Percentiles rank a stretch among this genome's conserved stretches.
Evolutionary conservation across 1,139 yeast genomes (phyloP).

Genomic region (Sugiyamaella sp.): DNA sequence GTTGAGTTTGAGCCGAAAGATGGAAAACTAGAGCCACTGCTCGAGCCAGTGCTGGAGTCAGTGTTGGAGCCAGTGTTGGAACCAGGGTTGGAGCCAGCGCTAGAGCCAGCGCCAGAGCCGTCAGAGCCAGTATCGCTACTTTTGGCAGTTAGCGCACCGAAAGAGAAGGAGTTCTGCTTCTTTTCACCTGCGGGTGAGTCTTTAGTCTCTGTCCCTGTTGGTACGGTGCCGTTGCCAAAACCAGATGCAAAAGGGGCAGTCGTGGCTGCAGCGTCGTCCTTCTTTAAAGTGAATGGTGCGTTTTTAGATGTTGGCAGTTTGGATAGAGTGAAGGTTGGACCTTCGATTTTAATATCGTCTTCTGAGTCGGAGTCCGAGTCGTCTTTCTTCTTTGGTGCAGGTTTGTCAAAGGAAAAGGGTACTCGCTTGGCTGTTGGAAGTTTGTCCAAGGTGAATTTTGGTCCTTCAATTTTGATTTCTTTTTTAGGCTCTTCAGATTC

Average conservation of each 20-base stretch:
- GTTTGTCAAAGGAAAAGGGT: conserved; percentile 48
- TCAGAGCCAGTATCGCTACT: too few relatives aligned
- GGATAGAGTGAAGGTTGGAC: conserved; percentile 32
- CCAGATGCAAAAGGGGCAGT: conserved; percentile 30
- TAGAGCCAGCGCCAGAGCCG: too few relatives aligned
- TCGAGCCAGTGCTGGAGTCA: background rate
- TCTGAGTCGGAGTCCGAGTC: conserved; percentile 31
- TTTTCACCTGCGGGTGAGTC: background rate
- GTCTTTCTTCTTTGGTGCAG: conserved; percentile 11
- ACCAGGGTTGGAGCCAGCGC: background rate
- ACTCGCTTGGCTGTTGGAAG: conserved; percentile 61
- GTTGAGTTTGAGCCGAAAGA: conserved; percentile 21
- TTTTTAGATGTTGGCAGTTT: conserved; percentile 29
- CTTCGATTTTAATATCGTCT: conserved; percentile 29
- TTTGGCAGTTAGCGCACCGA: too few relatives aligned
- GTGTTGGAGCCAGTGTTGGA: background rate
- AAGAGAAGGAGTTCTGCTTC: background rate
- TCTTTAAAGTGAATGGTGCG: conserved; percentile 28
- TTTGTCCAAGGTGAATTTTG: conserved; percentile 56
- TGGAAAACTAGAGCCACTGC: conserved; percentile 29
- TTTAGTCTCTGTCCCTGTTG: background rate
- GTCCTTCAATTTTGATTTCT: conserved; percentile 54
- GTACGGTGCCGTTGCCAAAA: conserved; percentile 10
- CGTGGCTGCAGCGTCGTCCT: conserved; percentile 19
- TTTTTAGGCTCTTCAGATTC: conserved; percentile 23